Conservation (phyloP, 371 early-diverging fungal species). For the Parasitella parasitica region DNA sequence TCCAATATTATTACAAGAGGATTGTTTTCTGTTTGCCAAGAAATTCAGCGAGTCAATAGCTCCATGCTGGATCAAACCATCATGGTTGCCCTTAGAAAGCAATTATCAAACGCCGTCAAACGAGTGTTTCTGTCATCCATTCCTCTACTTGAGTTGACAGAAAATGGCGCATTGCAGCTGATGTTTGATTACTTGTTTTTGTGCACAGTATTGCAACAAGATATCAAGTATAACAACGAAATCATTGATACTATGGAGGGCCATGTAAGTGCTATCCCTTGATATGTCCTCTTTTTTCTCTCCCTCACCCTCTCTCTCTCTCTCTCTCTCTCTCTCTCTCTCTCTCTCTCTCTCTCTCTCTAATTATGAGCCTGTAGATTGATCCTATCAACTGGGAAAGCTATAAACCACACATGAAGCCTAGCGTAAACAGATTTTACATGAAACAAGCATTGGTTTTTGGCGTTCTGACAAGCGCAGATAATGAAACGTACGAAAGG, state of each 20-base stretch:
- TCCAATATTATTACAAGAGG: constrained; percentile 38
- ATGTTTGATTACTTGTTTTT: constrained; percentile 55
- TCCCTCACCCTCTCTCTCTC: no score
- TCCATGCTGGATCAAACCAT: constrained; percentile 35
- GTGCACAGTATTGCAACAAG: constrained; percentile 6
- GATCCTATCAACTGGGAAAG: constrained; percentile 59
- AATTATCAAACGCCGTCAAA: background rate
- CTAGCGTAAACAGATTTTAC: constrained; percentile 49
- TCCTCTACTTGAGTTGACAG: constrained; percentile 12
- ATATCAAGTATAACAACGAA: background rate
- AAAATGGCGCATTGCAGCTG: constrained; percentile 56
- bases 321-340: no score
- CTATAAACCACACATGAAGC: constrained; percentile 46
- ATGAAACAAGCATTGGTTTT: constrained; percentile 47
- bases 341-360: no score
- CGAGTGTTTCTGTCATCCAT: background rate
- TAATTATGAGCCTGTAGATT: constrained; percentile 43
- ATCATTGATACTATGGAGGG: background rate
- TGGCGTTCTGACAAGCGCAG: constrained; percentile 47
- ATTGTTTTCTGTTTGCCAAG: constrained; percentile 47
- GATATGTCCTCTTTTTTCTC: no score
- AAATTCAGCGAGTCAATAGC: constrained; percentile 48
- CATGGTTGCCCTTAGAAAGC: constrained; percentile 1
- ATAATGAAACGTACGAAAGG: constrained; percentile 43
- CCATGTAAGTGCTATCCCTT: no score